Base-by-base conservation (phyloP, 306 rosid genomes). In the Canavalia ensiformis region DNA sequence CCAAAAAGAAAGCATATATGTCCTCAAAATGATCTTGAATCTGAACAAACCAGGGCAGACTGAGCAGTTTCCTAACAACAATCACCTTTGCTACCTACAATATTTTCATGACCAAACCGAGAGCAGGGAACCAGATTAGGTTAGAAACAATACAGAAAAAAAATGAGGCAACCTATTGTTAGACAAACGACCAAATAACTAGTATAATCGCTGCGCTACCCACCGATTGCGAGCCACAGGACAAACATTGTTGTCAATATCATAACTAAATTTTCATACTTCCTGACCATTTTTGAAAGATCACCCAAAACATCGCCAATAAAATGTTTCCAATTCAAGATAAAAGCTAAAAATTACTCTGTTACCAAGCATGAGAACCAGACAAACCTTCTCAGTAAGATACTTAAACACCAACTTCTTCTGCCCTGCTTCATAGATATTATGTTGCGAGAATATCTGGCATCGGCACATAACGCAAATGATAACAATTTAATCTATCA, bases 391-490 rank as follows among this genome's bases (percentile, higher is more conserved):
- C 77, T 93, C 99, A 3, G 89, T 72, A 49, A 89, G 90, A 83
- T 93, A 96, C 84, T 93, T 93, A 75, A 93, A 93, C 4, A 94
- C 97, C 51, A 96, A 60, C 78, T 90, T 93, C 86, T 96, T 96
- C 63, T 92, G 97, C n/a, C 99, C 98, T 0, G 99, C 98, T 87
- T 96, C 98, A 63, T 96, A 96, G 77, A 96, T 92, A 87, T 93
- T 96, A 85, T 92, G 89, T 72, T 96, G 93, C 12, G 98, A 96
- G 85, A 85, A 90, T 85, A 96, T 92, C 99, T 96, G 91, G 52
- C 11, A 63, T 8, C 73, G 69, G 73, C 65, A 76, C 12, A 81
- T 5, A 76, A 46, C 28, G 35, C 79, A 58, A 10, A 70, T 39
- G 28, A 81, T 45, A 51, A 66, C 28, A 50, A 69, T 28, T 78